phyloP scores from a whole-genome alignment of 1,139 yeast genomes.

The Pichia norvegensis region DNA sequence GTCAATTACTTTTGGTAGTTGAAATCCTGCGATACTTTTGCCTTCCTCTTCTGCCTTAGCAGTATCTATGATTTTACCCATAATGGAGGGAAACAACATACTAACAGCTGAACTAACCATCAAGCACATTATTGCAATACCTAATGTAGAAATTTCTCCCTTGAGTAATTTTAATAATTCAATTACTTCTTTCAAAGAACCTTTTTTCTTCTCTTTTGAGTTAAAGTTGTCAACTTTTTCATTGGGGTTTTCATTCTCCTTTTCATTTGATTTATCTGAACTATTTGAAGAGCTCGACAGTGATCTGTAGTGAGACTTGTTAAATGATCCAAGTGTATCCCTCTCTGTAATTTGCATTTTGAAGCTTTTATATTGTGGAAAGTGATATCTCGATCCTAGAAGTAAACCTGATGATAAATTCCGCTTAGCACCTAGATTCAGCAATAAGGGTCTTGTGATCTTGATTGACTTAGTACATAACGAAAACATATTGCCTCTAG shows the following conservation, averaged over 20 bases:
- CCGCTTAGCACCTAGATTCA: not conserved
- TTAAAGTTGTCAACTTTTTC: not conserved
- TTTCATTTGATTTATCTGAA: not conserved
- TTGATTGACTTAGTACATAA: not conserved
- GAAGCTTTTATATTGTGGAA: not conserved
- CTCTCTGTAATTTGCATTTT: not conserved
- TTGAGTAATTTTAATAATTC: constrained; percentile 25
- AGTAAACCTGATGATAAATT: not conserved
- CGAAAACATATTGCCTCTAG: not conserved
- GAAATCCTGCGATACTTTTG: constrained; percentile 4
- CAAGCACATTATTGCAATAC: constrained; percentile 25
- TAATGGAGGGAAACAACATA: constrained; percentile 40
- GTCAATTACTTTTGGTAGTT: constrained; percentile 17
- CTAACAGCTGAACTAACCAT: constrained; percentile 32
- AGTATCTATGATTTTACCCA: constrained; percentile 36
- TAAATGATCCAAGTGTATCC: not conserved
- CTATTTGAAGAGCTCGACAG: not conserved
- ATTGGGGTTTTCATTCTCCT: not conserved
- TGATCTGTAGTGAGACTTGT: not conserved
- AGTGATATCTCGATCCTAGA: not conserved
- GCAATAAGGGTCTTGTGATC: not conserved
- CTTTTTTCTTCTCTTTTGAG: constrained; percentile 10
- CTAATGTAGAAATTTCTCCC: constrained; percentile 25
- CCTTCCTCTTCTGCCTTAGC: constrained; percentile 35
- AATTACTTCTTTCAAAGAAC: constrained; percentile 25